Percentiles rank a stretch among this genome's conserved stretches.
phyloP scores from a whole-genome alignment of 805 yeast genomes.

The Schizosaccharomyces osmophilus region DNA sequence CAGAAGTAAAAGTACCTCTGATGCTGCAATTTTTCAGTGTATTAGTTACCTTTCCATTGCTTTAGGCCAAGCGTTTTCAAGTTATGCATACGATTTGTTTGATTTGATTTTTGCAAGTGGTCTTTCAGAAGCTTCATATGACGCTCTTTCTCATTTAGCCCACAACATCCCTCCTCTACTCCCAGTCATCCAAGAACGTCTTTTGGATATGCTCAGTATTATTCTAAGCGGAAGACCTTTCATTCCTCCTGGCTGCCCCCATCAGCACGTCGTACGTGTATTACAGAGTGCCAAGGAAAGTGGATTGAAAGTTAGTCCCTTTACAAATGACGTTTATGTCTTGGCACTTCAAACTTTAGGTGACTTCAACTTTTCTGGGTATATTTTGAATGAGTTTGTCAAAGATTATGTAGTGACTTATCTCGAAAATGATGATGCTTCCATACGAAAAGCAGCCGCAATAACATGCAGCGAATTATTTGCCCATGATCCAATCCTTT shows the following conservation, averaged over 20 bases:
- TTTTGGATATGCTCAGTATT: constrained; percentile 44
- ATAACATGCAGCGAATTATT: constrained; percentile 58
- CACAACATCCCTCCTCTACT: constrained; percentile 59
- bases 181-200: constrained; percentile 41
- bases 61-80: constrained; percentile 80
- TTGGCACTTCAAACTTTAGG: constrained; percentile 61
- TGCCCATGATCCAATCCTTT: constrained; percentile 57
- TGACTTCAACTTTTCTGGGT: constrained; percentile 47
- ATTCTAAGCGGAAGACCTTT: constrained; percentile 63
- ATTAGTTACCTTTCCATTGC: constrained; percentile 67
- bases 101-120: constrained; percentile 64
- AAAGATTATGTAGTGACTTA: constrained; percentile 63
- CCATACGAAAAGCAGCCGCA: constrained; percentile 65
- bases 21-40: constrained; percentile 71
- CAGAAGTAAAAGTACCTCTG: constrained; percentile 44
- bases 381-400: constrained; percentile 67
- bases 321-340: constrained; percentile 22
- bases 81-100: constrained; percentile 61
- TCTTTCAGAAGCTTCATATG: constrained; percentile 58
- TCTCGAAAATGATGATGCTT: constrained; percentile 53
- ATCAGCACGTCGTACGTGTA: not conserved
- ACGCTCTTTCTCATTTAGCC: constrained; percentile 42
- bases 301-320: constrained; percentile 16
- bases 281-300: not conserved
- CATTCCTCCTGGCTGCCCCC: constrained; percentile 66